Conservation (phyloP, 495 filamentous ascomycete species). For the Penicillium goetzii region DNA sequence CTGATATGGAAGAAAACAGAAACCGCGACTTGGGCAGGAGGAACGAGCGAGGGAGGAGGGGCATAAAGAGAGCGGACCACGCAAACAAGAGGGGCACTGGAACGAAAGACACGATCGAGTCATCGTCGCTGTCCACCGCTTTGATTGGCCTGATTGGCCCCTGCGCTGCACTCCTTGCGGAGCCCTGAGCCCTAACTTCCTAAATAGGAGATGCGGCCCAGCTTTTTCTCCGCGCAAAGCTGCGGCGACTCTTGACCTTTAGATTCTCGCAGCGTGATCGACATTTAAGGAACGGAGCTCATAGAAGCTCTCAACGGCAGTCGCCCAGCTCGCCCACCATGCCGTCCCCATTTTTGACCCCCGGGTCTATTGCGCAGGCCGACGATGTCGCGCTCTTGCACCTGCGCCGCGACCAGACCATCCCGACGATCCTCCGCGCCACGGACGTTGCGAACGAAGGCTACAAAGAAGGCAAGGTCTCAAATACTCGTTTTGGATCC, state of each 20-base stretch:
- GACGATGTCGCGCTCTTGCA: slow-evolving; percentile 76
- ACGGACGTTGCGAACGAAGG: slow-evolving; percentile 64
- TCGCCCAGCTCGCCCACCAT: slow-evolving; percentile 26
- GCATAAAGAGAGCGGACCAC: slow-evolving; percentile 35
- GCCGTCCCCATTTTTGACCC: slow-evolving; percentile 74
- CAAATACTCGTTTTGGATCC: slow-evolving; percentile 92
- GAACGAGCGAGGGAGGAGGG: slow-evolving; percentile 28
- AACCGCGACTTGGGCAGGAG: slow-evolving; percentile 27
- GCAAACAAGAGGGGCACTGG: slow-evolving; percentile 29
- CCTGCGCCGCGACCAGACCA: slow-evolving; percentile 78
- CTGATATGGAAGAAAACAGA: slow-evolving; percentile 8
- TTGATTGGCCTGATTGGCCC: slow-evolving; percentile 23
- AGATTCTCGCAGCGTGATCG: neutral
- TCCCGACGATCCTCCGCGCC: slow-evolving; percentile 70
- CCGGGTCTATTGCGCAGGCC: slow-evolving; percentile 56
- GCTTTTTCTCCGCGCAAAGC: slow-evolving; percentile 30
- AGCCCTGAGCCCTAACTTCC: slow-evolving; percentile 46
- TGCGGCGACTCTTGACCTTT: slow-evolving; percentile 3
- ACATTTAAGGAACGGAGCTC: neutral
- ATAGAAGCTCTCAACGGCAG: neutral
- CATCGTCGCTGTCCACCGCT: slow-evolving; percentile 9
- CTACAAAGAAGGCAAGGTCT: slow-evolving; percentile 79
- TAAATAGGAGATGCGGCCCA: slow-evolving; percentile 26
- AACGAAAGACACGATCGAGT: slow-evolving; percentile 26
- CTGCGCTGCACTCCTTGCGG: slow-evolving; percentile 12